These are phyloP conservation scores for Rhynchospora pubera DNA, from an alignment of 176 grass and related monocot genomes.

Conservation along the genomic window DNA sequence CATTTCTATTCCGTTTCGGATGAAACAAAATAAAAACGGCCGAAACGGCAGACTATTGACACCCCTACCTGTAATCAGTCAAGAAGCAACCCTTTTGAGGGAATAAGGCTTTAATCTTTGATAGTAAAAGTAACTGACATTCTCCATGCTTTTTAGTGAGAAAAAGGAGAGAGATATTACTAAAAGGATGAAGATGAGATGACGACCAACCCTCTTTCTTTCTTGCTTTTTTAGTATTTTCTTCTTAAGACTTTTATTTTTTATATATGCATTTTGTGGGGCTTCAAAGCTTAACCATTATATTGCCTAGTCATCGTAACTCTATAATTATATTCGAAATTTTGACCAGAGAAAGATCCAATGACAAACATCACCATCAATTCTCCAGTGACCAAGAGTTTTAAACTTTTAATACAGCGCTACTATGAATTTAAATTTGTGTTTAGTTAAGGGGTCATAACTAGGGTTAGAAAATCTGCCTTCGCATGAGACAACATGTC, in stretches of 20 bases:
- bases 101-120: neutral
- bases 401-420: neutral
- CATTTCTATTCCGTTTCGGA: too few relatives aligned
- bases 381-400: conserved; percentile 3
- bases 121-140: neutral
- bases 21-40: too few relatives aligned
- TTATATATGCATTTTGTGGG: conserved; percentile 1
- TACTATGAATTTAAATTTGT: neutral
- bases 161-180: neutral
- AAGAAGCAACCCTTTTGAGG: neutral
- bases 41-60: too few relatives aligned
- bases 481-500: conserved; percentile 25
- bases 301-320: neutral
- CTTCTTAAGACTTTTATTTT: neutral
- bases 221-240: neutral
- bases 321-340: neutral
- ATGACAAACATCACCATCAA: conserved; percentile 10
- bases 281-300: neutral
- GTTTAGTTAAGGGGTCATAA: conserved; percentile 12
- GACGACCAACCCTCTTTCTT: neutral
- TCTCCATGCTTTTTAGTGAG: neutral
- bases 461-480: conserved; percentile 35
- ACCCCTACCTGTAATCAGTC: neutral
- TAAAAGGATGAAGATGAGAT: neutral
- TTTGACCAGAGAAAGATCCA: neutral